Evolutionary conservation across 441 rosid species (phyloP).

Genomic region (Euphorbia schlechtendalii): DNA sequence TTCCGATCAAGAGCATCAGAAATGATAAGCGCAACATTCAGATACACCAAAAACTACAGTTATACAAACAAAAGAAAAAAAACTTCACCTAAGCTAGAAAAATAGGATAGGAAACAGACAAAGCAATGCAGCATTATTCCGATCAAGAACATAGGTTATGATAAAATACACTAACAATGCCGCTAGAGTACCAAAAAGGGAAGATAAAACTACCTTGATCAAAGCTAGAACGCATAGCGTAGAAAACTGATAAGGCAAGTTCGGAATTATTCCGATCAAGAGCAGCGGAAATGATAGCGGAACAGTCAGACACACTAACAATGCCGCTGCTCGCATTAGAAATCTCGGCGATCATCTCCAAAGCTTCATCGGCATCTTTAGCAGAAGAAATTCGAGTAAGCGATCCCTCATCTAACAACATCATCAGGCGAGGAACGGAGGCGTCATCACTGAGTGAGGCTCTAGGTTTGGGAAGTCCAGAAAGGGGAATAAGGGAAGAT

Average conservation of each 20-base stretch:
- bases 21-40: too few relatives aligned
- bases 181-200: not conserved
- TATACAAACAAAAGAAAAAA: too few relatives aligned
- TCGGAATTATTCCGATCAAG: constrained; percentile 58
- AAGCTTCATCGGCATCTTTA: constrained; percentile 59
- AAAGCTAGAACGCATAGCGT: constrained; percentile 83
- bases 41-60: too few relatives aligned
- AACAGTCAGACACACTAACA: constrained; percentile 42
- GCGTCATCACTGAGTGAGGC: constrained; percentile 34
- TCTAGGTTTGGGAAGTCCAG: constrained; percentile 11
- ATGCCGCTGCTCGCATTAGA: constrained; percentile 33
- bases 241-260: constrained; percentile 72
- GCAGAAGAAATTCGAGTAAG: constrained; percentile 42
- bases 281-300: constrained; percentile 49
- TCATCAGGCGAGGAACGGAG: constrained; percentile 20
- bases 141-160: too few relatives aligned
- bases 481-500: constrained; percentile 1
- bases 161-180: not conserved
- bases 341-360: constrained; percentile 37
- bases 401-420: constrained; percentile 21
- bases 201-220: constrained; percentile 40
- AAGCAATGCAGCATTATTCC: too few relatives aligned
- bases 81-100: too few relatives aligned
- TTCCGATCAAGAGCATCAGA: too few relatives aligned
- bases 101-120: too few relatives aligned